phyloP scores from a whole-genome alignment of 192 early-diverging fungal genomes.

The Coemansia sp. region DNA sequence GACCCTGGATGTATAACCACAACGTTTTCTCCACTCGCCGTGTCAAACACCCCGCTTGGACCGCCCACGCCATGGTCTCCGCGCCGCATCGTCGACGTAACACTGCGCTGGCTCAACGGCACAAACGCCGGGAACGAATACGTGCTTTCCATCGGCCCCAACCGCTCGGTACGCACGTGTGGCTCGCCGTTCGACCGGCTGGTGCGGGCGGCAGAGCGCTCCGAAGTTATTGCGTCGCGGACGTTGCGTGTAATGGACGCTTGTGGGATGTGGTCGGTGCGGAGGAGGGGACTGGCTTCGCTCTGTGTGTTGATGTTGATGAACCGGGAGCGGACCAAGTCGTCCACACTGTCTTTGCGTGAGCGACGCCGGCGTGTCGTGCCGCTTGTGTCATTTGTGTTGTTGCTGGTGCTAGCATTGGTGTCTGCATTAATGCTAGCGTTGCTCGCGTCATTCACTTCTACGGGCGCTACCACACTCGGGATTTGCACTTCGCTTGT shows the following conservation, averaged over 20 bases:
- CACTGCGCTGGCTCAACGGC: conserved; percentile 29
- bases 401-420: conserved; percentile 5
- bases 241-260: conserved; percentile 45
- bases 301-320: conserved; percentile 16
- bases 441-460: neutral
- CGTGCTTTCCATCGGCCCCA: conserved; percentile 30
- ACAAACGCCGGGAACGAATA: conserved; percentile 49
- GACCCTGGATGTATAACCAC: conserved; percentile 90
- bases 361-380: conserved; percentile 17
- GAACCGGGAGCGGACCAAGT: conserved; percentile 48
- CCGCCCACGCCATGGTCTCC: conserved; percentile 29
- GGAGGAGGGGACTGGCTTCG: neutral
- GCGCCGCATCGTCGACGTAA: conserved; percentile 36
- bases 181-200: neutral
- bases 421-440: neutral
- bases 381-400: neutral
- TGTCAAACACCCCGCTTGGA: conserved; percentile 14
- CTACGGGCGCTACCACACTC: no score
- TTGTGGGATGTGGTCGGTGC: conserved; percentile 7
- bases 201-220: conserved; percentile 19
- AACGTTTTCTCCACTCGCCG: conserved; percentile 59
- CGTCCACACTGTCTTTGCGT: conserved; percentile 52
- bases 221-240: conserved; percentile 37
- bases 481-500: neutral
- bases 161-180: neutral